Evolutionary conservation across 495 filamentous ascomycete species (phyloP).

Genomic region (Penicillium fimorum): DNA sequence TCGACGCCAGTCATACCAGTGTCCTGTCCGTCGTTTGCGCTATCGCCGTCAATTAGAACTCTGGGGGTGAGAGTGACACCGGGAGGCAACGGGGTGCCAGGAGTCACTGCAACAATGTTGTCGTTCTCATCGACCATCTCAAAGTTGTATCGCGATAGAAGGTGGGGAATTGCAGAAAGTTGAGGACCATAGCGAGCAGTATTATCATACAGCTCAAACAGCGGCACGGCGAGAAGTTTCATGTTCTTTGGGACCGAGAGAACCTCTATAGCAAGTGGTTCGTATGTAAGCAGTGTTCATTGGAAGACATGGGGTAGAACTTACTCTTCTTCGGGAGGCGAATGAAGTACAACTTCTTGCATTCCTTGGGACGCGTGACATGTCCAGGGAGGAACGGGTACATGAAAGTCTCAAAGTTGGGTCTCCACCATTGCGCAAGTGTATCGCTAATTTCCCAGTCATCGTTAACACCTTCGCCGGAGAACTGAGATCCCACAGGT

Average conservation of each 20-base stretch:
- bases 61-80: slow-evolving; percentile 60
- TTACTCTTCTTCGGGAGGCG: slow-evolving; percentile 87
- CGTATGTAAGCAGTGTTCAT: slow-evolving; percentile 10
- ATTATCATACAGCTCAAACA: slow-evolving; percentile 98
- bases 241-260: slow-evolving; percentile 98
- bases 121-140: slow-evolving; percentile 97
- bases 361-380: slow-evolving; percentile 95
- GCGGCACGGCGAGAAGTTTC: slow-evolving; percentile 94
- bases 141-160: slow-evolving; percentile 92
- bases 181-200: slow-evolving; percentile 92
- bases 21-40: slow-evolving; percentile 35
- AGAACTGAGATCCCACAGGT: slow-evolving; percentile 82
- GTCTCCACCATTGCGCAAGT: slow-evolving; percentile 96
- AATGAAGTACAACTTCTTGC: slow-evolving; percentile 98
- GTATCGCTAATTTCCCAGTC: slow-evolving; percentile 95
- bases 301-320: slow-evolving; percentile 29
- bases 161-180: slow-evolving; percentile 90
- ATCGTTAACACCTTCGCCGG: slow-evolving; percentile 78
- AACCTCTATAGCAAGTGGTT: slow-evolving; percentile 61
- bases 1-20: slow-evolving; percentile 42
- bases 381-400: slow-evolving; percentile 96
- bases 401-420: slow-evolving; percentile 99
- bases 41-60: slow-evolving; percentile 70
- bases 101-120: slow-evolving; percentile 81
- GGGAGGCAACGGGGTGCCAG: slow-evolving; percentile 52